Base-by-base conservation (phyloP, 116 monocot genomes). In the Papilionanthe hybrid region DNA sequence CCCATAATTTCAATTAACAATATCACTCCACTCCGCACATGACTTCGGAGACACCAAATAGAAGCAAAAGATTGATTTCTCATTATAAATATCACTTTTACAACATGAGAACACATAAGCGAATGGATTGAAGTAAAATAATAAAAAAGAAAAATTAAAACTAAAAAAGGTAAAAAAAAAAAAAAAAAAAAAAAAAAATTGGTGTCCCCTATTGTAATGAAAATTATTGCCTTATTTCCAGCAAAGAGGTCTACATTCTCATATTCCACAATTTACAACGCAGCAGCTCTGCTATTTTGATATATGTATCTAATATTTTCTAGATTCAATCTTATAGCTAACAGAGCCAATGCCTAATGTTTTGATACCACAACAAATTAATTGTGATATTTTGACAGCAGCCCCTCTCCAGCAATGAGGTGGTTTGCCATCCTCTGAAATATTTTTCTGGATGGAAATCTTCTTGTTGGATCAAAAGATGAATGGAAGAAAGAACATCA, bases 401-500 rank as follows among this genome's bases (percentile, higher is more conserved):
- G 32, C 25, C 60, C 6, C 22, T n/a, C 5, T 60, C 25, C 23
- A 60, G n/a, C 23, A 60, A 3, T 17, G 53, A 53, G 53, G 53
- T 0, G 9, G 60, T 60, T 32, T 22, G 0, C 12, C 32, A 32
- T 69, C 30, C 7, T 27, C 32, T 69, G 9, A 73, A 20, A 44
- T n/a, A 42, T 42, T 9, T 42, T 73, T 73, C 73, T 73, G 20
- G 19, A 42, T 73, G 22, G 44, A 44, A 45, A 43, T n/a, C 22
- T 29, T 44, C 44, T 23, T 17, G 17, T 71, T 71, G 28, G 71
- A 41, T 71, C 37, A 41, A 15, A 32, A 53, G 53, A 53, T 53
- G 3, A 53, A 53, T 53, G 53, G 53, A 53, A 53, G 53, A 53
- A 53, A 15, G 23, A 23, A 60, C 22, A 60, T 79, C 85, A 86